Evolutionary conservation across 2,329 filamentous ascomycete genomes (phyloP), one percentile per base, ranked within the genome.

Genomic region (Trichoderma cornu-damae): DNA sequence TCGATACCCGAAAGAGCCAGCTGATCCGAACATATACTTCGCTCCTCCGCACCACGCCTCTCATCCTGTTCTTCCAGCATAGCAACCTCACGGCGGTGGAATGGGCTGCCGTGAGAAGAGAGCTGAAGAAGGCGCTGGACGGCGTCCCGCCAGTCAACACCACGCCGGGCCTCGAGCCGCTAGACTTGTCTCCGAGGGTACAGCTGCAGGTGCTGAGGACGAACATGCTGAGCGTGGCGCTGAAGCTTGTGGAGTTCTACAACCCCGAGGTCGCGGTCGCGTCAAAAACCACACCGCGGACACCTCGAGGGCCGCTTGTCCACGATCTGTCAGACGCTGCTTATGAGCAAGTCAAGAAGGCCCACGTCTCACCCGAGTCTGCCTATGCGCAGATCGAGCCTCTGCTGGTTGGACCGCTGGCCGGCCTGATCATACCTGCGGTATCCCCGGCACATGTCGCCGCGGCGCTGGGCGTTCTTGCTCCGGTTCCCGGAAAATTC

Each of bases 1-100:
- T 92, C 46, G 88, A 96, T 69, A 87, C 87, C 67, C 88, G 93
- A 70, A 96, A 97, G 76, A 87, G 91, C 14, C 94, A 99, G 74
- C 80, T 97, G 59, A 79, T 85, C 59, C 85, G 92, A 58, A 85
- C 88, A 66, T 96, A 96, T 75, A 90, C 92, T 51, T 94, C 92
- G 46, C 78, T 96, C 60, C 83, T 96, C 59, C 89, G 89, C 59
- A 90, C 90, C 20, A 87, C 89, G 9, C 91, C 92, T 38, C 74
- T 96, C 60, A 86, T 96, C 64, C 81, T 96, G 59, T 80, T 96
- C 67, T 95, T 96, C 78, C 76, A 87, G 66, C 77, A 86, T 75
- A 84, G 84, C 75, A 85, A 86, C 67, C 75, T 89, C 58, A 83
- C 83, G 2, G 86, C 90, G 3, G 78, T 82, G 11, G 89, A 93